Conservation (phyloP, 1,284 basidiomycete genomes). For the Ceratobasidium theobromae region DNA sequence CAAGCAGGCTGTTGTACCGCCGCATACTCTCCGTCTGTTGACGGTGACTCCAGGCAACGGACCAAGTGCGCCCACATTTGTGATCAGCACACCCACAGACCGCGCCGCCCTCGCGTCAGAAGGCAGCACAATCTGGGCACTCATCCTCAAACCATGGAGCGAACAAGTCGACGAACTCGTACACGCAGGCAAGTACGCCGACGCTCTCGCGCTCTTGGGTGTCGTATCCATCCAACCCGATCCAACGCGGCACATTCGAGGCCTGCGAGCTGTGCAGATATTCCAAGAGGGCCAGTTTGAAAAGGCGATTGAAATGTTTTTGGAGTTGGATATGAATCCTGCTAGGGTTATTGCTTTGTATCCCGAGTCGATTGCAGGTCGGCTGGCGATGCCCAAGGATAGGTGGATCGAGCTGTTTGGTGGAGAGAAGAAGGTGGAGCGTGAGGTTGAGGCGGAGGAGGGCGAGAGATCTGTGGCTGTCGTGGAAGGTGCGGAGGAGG, state of each 20-base stretch:
- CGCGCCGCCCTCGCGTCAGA: conserved; percentile 59
- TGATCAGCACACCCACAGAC: conserved; percentile 75
- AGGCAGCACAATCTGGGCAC: conserved; percentile 77
- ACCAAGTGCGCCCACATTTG: conserved; percentile 55
- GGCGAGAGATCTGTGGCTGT: conserved; percentile 29
- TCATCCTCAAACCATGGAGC: conserved; percentile 71
- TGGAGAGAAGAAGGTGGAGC: conserved; percentile 53
- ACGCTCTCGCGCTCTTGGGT: conserved; percentile 81
- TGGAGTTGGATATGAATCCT: conserved; percentile 87
- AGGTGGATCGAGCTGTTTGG: conserved; percentile 89
- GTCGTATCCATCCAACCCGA: conserved; percentile 10
- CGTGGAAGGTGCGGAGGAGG: conserved; percentile 13
- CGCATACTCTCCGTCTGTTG: conserved; percentile 55
- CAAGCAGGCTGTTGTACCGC: conserved; percentile 6
- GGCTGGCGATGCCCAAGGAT: conserved; percentile 65
- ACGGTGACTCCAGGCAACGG: conserved; percentile 54
- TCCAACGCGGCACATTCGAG: conserved; percentile 52
- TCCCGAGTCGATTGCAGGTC: conserved; percentile 77
- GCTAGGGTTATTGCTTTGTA: conserved; percentile 92
- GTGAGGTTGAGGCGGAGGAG: conserved; percentile 29
- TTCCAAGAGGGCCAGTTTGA: conserved; percentile 72
- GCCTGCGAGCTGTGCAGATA: conserved; percentile 73
- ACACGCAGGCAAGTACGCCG: conserved; percentile 66
- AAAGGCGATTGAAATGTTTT: conserved; percentile 82
- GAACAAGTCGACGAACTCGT: conserved; percentile 87